Evolutionary conservation across 352 stramenopile species (phyloP).

Genomic region (Globisporangium canariense): DNA sequence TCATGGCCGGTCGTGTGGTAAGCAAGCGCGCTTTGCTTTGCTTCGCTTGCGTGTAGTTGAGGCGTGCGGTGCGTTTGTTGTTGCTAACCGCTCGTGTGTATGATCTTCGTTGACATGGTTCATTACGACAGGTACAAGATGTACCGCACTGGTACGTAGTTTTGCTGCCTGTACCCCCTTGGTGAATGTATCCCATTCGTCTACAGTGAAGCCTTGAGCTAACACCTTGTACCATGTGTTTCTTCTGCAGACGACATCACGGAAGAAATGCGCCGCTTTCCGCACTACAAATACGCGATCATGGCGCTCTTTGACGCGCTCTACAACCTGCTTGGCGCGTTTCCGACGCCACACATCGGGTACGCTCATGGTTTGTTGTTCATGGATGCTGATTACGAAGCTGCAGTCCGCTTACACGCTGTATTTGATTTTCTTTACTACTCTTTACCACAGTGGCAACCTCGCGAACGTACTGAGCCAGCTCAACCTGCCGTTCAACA

Average conservation of each 20-base stretch:
- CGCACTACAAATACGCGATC: conserved; percentile 85
- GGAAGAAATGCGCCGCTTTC: conserved; percentile 73
- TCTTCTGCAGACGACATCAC: conserved; percentile 71
- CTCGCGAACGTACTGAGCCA: conserved; percentile 84
- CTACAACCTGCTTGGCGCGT: conserved; percentile 78
- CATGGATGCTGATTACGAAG: neutral
- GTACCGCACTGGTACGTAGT: conserved; percentile 56
- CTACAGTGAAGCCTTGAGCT: neutral
- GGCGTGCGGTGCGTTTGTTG: neutral
- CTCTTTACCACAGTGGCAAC: conserved; percentile 51
- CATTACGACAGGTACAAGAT: conserved; percentile 63
- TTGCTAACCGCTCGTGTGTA: neutral
- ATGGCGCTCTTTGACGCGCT: conserved; percentile 86
- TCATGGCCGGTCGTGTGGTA: conserved; percentile 75
- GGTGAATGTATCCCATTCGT: neutral
- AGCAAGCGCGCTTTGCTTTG: neutral
- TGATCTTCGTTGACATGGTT: neutral
- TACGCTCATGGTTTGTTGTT: conserved; percentile 15
- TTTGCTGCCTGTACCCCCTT: neutral
- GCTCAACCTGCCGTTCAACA: conserved; percentile 86
- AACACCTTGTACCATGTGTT: neutral
- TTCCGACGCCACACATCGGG: conserved; percentile 84
- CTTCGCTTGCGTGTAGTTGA: neutral
- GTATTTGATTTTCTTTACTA: neutral
- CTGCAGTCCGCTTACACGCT: neutral